A percentile compares a stretch with the other conserved stretches of the same genome.
phyloP scores from a whole-genome alignment of 1,139 yeast genomes.

The Nakaseomyces sp. region DNA sequence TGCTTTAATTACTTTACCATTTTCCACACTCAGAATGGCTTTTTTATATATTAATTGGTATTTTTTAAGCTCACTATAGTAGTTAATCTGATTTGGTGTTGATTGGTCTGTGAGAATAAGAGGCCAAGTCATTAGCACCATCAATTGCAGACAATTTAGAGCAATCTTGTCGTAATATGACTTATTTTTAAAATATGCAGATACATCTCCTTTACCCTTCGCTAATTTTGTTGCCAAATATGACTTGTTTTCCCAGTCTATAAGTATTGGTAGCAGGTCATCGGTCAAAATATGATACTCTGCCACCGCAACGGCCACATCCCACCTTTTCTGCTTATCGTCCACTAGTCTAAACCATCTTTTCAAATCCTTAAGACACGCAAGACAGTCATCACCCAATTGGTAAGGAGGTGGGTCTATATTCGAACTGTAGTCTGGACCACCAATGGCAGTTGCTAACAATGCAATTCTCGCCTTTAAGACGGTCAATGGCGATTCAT shows the following conservation, averaged over 20 bases:
- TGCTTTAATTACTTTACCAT: conserved; percentile 60
- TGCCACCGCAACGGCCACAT: conserved; percentile 83
- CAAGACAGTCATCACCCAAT: conserved; percentile 85
- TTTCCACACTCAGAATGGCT: conserved; percentile 47
- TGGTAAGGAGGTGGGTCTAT: conserved; percentile 50
- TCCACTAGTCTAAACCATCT: conserved; percentile 83
- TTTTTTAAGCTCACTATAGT: conserved; percentile 52
- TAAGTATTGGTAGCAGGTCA: conserved; percentile 67
- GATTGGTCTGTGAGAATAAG: conserved; percentile 47
- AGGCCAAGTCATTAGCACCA: conserved; percentile 88
- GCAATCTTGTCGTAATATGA: conserved; percentile 51
- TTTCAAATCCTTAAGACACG: conserved; percentile 79
- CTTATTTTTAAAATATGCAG: conserved; percentile 19
- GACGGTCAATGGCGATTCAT: conserved; percentile 14
- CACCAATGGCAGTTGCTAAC: conserved; percentile 31
- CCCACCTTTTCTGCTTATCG: conserved; percentile 56
- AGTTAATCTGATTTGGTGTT: conserved; percentile 43
- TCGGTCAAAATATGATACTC: conserved; percentile 64
- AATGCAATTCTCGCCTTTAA: conserved; percentile 30
- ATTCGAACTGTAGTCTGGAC: conserved; percentile 34
- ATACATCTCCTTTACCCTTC: conserved; percentile 24
- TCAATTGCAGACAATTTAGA: conserved; percentile 61
- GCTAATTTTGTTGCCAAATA: conserved; percentile 26
- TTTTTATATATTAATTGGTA: conserved; percentile 68
- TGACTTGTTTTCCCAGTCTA: conserved; percentile 56